Percentiles rank a stretch among this genome's conserved stretches.
Conservation (phyloP, 148 eudicot genomes). For the Linanthus parryae region DNA sequence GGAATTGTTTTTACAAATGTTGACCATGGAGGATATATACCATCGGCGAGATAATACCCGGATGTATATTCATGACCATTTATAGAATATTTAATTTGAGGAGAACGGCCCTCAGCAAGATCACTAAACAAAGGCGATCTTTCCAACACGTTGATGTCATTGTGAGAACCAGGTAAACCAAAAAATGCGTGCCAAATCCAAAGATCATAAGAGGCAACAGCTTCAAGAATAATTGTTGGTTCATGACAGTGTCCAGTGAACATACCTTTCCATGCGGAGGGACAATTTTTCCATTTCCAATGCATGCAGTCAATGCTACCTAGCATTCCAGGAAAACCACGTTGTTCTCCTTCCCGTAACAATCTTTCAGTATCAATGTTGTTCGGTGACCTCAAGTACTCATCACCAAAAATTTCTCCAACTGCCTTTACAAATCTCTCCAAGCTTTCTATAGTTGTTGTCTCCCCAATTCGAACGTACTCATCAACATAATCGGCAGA, state of each 20-base stretch:
- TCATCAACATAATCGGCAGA: background rate
- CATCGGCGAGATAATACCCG: background rate
- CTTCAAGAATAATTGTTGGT: no score
- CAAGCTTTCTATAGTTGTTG: background rate
- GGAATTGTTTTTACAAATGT: no score
- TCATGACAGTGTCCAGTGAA: no score
- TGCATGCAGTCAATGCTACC: background rate
- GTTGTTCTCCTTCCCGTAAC: no score
- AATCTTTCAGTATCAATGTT: background rate
- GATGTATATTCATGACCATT: background rate
- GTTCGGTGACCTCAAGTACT: background rate
- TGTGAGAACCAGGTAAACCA: background rate
- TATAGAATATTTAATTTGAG: no score
- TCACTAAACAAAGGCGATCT: no score
- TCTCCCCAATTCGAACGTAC: background rate
- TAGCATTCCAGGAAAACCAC: no score
- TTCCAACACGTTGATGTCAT: background rate
- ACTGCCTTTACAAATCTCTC: background rate
- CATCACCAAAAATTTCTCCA: no score
- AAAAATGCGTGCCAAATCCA: background rate
- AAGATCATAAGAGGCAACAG: background rate
- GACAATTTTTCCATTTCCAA: conserved; percentile 2
- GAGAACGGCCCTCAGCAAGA: background rate
- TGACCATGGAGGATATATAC: background rate
- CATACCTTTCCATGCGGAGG: background rate